Conservation (phyloP, 2,329 filamentous ascomycete species). For the Cadophora sp. region DNA sequence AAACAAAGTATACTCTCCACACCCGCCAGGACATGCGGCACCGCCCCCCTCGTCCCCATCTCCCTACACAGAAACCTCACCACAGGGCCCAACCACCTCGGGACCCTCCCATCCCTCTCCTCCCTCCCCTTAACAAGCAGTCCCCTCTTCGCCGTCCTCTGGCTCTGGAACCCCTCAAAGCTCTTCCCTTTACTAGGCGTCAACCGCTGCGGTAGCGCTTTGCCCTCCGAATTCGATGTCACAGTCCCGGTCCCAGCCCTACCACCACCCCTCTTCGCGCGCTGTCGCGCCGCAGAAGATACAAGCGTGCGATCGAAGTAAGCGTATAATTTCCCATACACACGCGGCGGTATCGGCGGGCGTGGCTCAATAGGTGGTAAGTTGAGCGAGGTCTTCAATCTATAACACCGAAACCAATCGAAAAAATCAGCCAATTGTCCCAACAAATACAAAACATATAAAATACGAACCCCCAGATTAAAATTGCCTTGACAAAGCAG, state of each 20-base stretch:
- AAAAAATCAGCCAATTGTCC: background rate
- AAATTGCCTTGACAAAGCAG: background rate
- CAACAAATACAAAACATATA: background rate
- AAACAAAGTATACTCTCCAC: slow-evolving; percentile 59
- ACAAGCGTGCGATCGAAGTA: slow-evolving; percentile 79
- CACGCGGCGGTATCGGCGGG: slow-evolving; percentile 78
- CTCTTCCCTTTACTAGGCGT: slow-evolving; percentile 57
- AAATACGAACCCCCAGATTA: background rate
- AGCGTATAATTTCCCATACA: slow-evolving; percentile 84
- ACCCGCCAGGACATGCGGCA: slow-evolving; percentile 77
- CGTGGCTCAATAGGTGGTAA: slow-evolving; percentile 78
- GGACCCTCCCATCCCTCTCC: slow-evolving; percentile 47
- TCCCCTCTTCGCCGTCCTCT: slow-evolving; percentile 40
- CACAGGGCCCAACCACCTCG: slow-evolving; percentile 72
- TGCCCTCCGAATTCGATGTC: background rate
- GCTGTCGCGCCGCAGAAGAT: slow-evolving; percentile 42
- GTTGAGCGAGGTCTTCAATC: slow-evolving; percentile 77
- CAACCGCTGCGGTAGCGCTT: slow-evolving; percentile 35
- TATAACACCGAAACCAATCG: slow-evolving; percentile 45
- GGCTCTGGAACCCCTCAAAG: slow-evolving; percentile 48
- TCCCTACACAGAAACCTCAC: slow-evolving; percentile 70
- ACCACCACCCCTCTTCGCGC: slow-evolving; percentile 29
- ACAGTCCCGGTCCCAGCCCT: background rate
- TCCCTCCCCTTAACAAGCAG: slow-evolving; percentile 32
- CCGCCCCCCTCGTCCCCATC: slow-evolving; percentile 65